Percentiles rank a stretch among this genome's conserved stretches.
Conservation (phyloP, 2,329 filamentous ascomycete genomes). For the Aureobasidium musti region DNA sequence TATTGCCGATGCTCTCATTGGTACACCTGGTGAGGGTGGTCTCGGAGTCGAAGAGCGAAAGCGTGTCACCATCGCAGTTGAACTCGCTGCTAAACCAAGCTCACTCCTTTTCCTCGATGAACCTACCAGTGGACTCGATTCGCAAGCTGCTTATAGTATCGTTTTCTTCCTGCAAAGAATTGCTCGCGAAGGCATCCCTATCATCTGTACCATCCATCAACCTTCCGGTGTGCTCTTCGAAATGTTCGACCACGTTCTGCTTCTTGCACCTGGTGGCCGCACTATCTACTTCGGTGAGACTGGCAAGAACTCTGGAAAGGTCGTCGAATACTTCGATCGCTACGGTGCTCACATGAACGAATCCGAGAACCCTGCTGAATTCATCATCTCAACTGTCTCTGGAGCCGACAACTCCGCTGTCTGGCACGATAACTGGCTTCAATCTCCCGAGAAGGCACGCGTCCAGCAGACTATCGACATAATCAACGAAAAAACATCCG, state of each 20-base stretch:
- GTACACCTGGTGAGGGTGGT: conserved; percentile 63
- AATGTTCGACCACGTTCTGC: conserved; percentile 49
- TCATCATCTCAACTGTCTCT: conserved; percentile 61
- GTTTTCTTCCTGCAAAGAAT: conserved; percentile 63
- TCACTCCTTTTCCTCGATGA: conserved; percentile 64
- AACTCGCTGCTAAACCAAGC: conserved; percentile 51
- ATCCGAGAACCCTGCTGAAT: conserved; percentile 72
- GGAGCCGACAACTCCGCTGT: conserved; percentile 47
- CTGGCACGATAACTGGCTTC: conserved; percentile 50
- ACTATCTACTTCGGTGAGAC: conserved; percentile 53
- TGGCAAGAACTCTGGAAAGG: conserved; percentile 45
- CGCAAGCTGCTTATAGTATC: conserved; percentile 65
- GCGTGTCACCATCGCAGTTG: conserved; percentile 59
- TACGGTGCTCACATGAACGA: conserved; percentile 66
- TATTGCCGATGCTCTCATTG: conserved; percentile 67
- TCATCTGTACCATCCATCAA: conserved; percentile 53
- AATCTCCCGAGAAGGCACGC: conserved; percentile 47
- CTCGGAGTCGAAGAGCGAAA: conserved; percentile 65
- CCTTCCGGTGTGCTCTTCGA: conserved; percentile 62
- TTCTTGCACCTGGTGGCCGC: conserved; percentile 48
- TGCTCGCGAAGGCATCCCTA: conserved; percentile 50
- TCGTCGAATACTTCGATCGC: conserved; percentile 60
- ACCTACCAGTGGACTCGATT: conserved; percentile 62
- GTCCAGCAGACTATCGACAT: conserved; percentile 41
- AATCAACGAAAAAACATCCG: conserved; percentile 16